These are phyloP conservation scores for Aschersonia sp. DNA, from an alignment of 2,329 filamentous ascomycete genomes.

Conservation along the genomic window DNA sequence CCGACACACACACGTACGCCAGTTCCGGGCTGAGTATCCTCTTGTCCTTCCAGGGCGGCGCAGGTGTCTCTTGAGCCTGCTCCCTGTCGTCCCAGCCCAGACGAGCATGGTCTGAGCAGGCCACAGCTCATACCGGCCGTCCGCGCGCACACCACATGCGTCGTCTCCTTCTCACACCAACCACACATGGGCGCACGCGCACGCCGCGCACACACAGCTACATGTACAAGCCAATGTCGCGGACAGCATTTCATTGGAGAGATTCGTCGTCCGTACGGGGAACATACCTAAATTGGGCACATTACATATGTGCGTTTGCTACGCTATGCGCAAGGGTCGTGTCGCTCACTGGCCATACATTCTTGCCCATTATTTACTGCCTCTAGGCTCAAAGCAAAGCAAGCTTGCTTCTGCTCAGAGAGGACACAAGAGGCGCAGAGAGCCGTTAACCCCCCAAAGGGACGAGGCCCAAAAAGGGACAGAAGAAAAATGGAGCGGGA, in stretches of 20 bases:
- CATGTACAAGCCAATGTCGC: neutral
- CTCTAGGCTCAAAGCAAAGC: too few relatives aligned
- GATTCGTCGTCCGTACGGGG: neutral
- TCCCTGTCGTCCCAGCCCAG: neutral
- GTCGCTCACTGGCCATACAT: neutral
- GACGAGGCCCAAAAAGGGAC: too few relatives aligned
- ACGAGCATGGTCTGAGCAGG: constrained; percentile 1
- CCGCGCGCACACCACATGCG: neutral
- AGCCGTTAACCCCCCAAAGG: too few relatives aligned
- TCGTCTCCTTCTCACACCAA: neutral
- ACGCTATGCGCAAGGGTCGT: neutral
- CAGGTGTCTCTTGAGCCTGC: too few relatives aligned
- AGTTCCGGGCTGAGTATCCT: neutral
- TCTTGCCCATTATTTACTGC: neutral
- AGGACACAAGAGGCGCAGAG: too few relatives aligned
- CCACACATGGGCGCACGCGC: neutral
- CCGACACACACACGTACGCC: constrained; percentile 1
- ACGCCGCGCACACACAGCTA: neutral
- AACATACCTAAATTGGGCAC: neutral
- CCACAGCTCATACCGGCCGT: neutral
- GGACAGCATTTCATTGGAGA: too few relatives aligned
- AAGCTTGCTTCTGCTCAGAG: too few relatives aligned
- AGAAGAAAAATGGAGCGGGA: too few relatives aligned
- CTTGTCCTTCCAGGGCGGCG: neutral
- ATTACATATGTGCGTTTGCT: neutral